Evolutionary conservation across 495 filamentous ascomycete genomes (phyloP).

Genomic region (Xeromyces bisporus): DNA sequence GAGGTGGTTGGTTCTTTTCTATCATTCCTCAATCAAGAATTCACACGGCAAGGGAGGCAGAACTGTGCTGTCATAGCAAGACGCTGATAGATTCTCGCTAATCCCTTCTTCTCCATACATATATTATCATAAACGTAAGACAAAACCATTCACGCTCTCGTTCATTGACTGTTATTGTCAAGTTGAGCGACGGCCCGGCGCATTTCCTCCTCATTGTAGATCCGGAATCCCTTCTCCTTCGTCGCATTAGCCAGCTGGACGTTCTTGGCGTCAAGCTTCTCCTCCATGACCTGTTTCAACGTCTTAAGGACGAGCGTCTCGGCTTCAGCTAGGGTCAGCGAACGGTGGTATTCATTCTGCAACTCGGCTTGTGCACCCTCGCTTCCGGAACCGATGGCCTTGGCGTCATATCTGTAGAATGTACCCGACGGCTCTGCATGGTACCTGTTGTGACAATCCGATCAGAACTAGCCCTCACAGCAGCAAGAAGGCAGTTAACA

Average conservation of each 20-base stretch:
- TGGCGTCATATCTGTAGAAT: constrained; percentile 97
- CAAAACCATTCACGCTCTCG: constrained; percentile 6
- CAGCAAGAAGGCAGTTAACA: neutral
- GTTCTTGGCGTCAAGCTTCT: constrained; percentile 97
- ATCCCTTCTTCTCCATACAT: too few species aligned
- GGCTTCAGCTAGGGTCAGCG: constrained; percentile 79
- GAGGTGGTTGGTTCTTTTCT: constrained; percentile 16
- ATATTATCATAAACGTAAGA: too few species aligned
- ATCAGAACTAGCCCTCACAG: constrained; percentile 1
- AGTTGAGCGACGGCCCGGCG: constrained; percentile 67
- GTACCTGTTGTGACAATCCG: constrained; percentile 36
- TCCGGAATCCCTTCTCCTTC: constrained; percentile 91
- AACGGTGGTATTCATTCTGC: constrained; percentile 98
- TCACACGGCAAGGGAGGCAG: constrained; percentile 3
- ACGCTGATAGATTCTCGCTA: too few species aligned
- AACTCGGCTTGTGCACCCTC: constrained; percentile 95
- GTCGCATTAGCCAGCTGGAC: constrained; percentile 96
- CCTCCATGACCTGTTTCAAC: constrained; percentile 99
- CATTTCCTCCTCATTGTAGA: constrained; percentile 97
- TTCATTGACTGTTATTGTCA: constrained; percentile 29
- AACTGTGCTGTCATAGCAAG: too few species aligned
- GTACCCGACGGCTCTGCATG: constrained; percentile 96
- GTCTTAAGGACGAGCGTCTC: constrained; percentile 95
- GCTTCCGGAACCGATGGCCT: constrained; percentile 91
- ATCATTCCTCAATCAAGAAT: constrained; percentile 6